These are phyloP conservation scores for Gomphus sp. DNA, from an alignment of 1,284 basidiomycete genomes.

Conservation along the genomic window DNA sequence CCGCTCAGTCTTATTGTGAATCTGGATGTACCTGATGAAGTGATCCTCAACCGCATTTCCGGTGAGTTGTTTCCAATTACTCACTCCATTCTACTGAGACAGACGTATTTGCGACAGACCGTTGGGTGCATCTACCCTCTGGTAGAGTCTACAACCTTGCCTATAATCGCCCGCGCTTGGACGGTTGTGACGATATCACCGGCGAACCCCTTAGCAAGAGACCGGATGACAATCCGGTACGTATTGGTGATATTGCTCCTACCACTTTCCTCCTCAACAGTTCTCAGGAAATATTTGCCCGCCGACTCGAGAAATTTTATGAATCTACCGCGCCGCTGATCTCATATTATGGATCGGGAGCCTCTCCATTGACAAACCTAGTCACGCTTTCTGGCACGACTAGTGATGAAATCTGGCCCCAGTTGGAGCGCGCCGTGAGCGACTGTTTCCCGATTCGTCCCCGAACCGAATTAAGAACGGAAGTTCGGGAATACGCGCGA, in stretches of 20 bases:
- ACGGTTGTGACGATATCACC: constrained; percentile 86
- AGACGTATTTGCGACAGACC: constrained; percentile 36
- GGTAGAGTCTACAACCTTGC: constrained; percentile 92
- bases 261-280: background rate
- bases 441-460: constrained; percentile 19
- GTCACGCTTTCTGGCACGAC: constrained; percentile 74
- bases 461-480: background rate
- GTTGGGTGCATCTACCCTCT: constrained; percentile 90
- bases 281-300: constrained; percentile 73
- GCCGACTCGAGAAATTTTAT: constrained; percentile 78
- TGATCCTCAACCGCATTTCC: constrained; percentile 85
- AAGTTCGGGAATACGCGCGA: constrained; percentile 4
- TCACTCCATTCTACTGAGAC: background rate
- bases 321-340: constrained; percentile 83
- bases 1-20: constrained; percentile 85
- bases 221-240: constrained; percentile 87
- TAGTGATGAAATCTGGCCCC: constrained; percentile 91
- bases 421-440: constrained; percentile 54
- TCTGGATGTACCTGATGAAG: constrained; percentile 83
- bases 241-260: constrained; percentile 21
- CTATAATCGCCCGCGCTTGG: constrained; percentile 82
- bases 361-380: constrained; percentile 45
- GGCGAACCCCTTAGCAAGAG: constrained; percentile 86
- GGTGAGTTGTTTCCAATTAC: constrained; percentile 20
- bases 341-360: constrained; percentile 56